phyloP scores from a whole-genome alignment of 371 early-diverging fungal species.

The Phascolomyces articulosus region DNA sequence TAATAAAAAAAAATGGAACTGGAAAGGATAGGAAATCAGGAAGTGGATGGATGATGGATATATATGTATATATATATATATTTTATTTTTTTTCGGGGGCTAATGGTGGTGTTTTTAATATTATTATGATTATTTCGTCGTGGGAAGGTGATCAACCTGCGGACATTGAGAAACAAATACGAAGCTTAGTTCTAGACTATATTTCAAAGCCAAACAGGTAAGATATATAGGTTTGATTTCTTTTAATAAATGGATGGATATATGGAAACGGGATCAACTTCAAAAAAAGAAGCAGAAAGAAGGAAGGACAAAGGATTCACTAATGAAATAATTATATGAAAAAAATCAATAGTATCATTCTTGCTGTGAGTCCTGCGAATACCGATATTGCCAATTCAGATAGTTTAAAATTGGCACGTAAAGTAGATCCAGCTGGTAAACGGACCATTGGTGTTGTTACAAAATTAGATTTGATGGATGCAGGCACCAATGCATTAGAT shows the following conservation, averaged over 20 bases:
- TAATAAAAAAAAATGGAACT: slow-evolving; percentile 25
- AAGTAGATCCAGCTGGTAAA: slow-evolving; percentile 86
- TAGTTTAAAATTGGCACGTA: slow-evolving; percentile 89
- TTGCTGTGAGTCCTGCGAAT: slow-evolving; percentile 95
- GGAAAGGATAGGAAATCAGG: neutral
- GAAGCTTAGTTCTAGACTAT: slow-evolving; percentile 83
- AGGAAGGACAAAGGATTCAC: neutral
- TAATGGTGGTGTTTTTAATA: no score
- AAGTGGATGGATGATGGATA: neutral
- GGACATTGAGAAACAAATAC: slow-evolving; percentile 89
- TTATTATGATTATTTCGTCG: no score
- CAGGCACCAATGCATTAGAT: slow-evolving; percentile 89
- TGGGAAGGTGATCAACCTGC: slow-evolving; percentile 78
- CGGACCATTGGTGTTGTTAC: slow-evolving; percentile 94
- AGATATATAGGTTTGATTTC: neutral
- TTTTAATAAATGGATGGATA: no score
- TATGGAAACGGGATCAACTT: no score
- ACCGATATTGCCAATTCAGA: slow-evolving; percentile 94
- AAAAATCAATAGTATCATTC: slow-evolving; percentile 71
- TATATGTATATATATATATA: no score
- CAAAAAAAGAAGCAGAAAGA: no score
- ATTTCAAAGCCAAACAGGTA: slow-evolving; percentile 86
- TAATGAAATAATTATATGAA: neutral
- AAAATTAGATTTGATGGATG: slow-evolving; percentile 96
- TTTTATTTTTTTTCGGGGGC: neutral